A percentile compares a stretch with the other conserved stretches of the same genome.
Conservation (phyloP, 2,329 filamentous ascomycete genomes). For the Dryadomyces quercivorus region DNA sequence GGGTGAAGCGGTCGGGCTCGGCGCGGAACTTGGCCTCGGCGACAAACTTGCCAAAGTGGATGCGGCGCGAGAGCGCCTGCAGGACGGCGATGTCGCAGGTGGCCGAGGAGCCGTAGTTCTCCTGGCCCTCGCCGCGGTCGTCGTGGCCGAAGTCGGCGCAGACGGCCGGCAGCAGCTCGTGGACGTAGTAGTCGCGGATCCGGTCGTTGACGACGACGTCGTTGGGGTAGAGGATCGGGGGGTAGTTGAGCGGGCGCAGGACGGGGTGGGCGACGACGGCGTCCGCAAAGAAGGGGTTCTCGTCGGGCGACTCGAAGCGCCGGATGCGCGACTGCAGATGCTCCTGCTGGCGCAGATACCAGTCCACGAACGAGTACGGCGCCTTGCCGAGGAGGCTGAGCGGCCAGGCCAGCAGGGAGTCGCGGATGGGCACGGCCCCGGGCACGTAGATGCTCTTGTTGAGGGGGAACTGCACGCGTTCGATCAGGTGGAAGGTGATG, state of each 20-base stretch:
- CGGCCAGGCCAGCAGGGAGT: slow-evolving; percentile 16
- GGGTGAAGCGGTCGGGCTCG: slow-evolving; percentile 68
- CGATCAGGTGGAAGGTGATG: slow-evolving; percentile 93
- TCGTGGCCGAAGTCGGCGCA: slow-evolving; percentile 66
- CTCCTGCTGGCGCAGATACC: slow-evolving; percentile 85
- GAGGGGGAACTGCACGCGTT: slow-evolving; percentile 92
- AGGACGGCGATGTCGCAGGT: slow-evolving; percentile 84
- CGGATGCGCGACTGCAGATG: slow-evolving; percentile 84
- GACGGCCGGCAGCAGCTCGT: slow-evolving; percentile 69
- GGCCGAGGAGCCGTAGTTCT: slow-evolving; percentile 90
- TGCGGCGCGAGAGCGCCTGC: slow-evolving; percentile 78
- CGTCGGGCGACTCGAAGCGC: slow-evolving; percentile 90
- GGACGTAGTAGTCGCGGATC: slow-evolving; percentile 76
- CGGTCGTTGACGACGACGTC: slow-evolving; percentile 79
- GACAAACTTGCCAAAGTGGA: slow-evolving; percentile 98
- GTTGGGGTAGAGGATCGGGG: slow-evolving; percentile 76
- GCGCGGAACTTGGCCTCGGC: slow-evolving; percentile 89
- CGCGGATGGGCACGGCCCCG: slow-evolving; percentile 67
- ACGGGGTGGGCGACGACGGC: slow-evolving; percentile 61
- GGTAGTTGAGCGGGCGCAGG: slow-evolving; percentile 79
- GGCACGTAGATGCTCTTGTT: slow-evolving; percentile 79
- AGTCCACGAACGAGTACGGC: slow-evolving; percentile 78
- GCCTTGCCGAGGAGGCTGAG: slow-evolving; percentile 11
- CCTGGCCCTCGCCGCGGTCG: slow-evolving; percentile 73
- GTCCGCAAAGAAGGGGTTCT: slow-evolving; percentile 91